Conservation (phyloP, 2,329 filamentous ascomycete species). For the Claviceps sp. region DNA sequence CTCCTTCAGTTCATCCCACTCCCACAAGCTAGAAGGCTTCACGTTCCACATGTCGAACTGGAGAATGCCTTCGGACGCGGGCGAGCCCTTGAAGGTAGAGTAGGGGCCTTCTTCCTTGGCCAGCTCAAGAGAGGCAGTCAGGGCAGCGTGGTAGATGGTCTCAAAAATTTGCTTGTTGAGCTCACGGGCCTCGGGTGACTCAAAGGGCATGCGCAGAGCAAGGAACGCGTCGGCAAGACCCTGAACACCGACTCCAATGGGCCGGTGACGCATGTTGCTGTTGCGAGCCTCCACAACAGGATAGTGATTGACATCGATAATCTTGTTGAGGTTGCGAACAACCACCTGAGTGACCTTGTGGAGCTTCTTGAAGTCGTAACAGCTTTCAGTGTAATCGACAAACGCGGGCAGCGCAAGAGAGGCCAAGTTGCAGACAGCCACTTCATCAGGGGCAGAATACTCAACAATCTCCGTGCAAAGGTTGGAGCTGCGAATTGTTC, state of each 20-base stretch:
- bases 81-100: constrained; percentile 82
- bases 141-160: constrained; percentile 93
- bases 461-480: constrained; percentile 98
- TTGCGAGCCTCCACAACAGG: constrained; percentile 87
- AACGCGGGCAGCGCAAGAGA: constrained; percentile 85
- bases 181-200: constrained; percentile 84
- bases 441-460: constrained; percentile 94
- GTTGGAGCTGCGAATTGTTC: constrained; percentile 96
- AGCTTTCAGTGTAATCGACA: constrained; percentile 72
- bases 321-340: constrained; percentile 91
- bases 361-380: constrained; percentile 92
- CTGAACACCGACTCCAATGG: constrained; percentile 92
- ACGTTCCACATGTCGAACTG: constrained; percentile 99
- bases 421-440: constrained; percentile 95
- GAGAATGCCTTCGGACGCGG: constrained; percentile 86
- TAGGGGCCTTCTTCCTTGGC: constrained; percentile 77
- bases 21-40: constrained; percentile 88
- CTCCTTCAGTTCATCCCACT: constrained; percentile 80
- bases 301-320: constrained; percentile 97
- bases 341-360: constrained; percentile 90
- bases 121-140: constrained; percentile 79
- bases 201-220: constrained; percentile 89
- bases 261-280: constrained; percentile 95
- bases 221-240: constrained; percentile 97
- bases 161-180: constrained; percentile 98